phyloP scores from a whole-genome alignment of 208 protist species.

The Naegleria fowleri region DNA sequence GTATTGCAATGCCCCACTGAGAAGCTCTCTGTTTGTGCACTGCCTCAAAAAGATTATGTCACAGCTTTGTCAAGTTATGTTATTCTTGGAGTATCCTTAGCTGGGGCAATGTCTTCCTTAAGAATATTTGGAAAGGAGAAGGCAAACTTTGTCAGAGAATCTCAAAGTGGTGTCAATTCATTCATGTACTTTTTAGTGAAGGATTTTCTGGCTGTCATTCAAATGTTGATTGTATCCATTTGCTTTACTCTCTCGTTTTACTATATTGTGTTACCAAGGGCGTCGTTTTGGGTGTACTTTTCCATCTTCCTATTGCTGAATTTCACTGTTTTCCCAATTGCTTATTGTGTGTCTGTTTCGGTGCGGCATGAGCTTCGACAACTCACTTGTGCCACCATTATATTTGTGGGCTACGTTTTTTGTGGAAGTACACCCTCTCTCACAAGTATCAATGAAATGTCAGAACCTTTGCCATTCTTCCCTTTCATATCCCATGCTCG shows the following conservation, averaged over 20 bases:
- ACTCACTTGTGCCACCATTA: not conserved
- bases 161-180: not conserved
- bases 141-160: not conserved
- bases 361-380: not conserved
- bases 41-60: not conserved
- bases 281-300: not conserved
- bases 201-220: not conserved
- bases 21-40: not conserved
- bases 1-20: not conserved
- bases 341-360: not conserved
- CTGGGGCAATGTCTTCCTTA: not conserved
- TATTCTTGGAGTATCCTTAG: not conserved
- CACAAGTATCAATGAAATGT: not conserved
- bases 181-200: not conserved
- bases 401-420: not conserved
- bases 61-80: too few species aligned
- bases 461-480: not conserved
- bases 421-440: not conserved
- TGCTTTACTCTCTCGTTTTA: not conserved
- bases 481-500: not conserved
- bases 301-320: not conserved
- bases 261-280: not conserved
- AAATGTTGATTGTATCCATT: not conserved
- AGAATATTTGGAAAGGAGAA: conserved; percentile 20
- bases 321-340: not conserved